Percentiles rank a stretch among this genome's conserved stretches.
These are phyloP conservation scores for Claviceps monticola DNA, from an alignment of 2,329 filamentous ascomycete species.

Conservation along the genomic window DNA sequence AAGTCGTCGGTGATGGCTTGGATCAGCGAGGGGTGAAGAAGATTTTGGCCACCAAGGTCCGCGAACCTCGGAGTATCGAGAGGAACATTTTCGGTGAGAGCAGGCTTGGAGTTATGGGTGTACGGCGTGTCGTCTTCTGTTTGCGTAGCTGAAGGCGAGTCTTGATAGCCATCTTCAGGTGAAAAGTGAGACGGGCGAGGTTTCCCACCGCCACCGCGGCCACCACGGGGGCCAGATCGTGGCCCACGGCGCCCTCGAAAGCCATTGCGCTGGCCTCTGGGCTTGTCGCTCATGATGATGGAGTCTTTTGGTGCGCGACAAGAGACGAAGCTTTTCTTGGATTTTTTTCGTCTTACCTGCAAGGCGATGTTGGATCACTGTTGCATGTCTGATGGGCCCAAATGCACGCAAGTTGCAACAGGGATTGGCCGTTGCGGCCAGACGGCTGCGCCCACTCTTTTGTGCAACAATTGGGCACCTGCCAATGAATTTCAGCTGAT, in stretches of 20 bases:
- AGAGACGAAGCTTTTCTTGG: too few relatives aligned
- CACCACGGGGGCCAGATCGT: neutral
- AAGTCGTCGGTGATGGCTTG: conserved; percentile 34
- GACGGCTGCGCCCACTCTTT: too few relatives aligned
- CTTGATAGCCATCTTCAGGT: neutral
- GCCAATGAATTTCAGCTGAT: neutral
- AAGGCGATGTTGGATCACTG: neutral
- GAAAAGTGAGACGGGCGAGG: neutral
- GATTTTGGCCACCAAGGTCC: conserved; percentile 25
- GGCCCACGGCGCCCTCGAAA: conserved; percentile 2
- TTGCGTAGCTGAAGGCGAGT: neutral
- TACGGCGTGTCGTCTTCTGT: neutral
- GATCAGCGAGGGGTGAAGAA: conserved; percentile 31
- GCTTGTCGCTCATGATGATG: conserved; percentile 1
- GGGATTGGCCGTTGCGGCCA: too few relatives aligned
- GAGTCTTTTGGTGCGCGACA: neutral
- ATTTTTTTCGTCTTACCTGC: neutral
- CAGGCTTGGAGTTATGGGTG: neutral
- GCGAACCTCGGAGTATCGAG: conserved; percentile 32
- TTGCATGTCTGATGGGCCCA: too few relatives aligned
- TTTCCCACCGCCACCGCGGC: neutral
- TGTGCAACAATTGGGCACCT: too few relatives aligned
- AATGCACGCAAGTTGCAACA: neutral
- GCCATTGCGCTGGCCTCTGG: conserved; percentile 1
- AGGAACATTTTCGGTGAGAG: conserved; percentile 18